Evolutionary conservation across 108 stramenopile genomes (phyloP).

Genomic region (Asterionellopsis glacialis): DNA sequence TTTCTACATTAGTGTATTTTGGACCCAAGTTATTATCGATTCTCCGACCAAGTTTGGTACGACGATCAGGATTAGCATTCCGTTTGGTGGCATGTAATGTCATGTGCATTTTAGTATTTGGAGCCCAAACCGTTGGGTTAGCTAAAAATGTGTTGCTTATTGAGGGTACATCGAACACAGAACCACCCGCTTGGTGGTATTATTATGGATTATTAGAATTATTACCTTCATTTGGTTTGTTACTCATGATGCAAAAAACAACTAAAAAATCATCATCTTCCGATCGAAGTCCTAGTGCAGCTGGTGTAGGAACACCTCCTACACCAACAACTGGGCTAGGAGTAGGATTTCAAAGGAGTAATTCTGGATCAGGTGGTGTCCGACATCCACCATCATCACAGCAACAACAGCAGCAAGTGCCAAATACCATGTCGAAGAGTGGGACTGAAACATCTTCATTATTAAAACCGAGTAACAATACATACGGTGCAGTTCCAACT

Average conservation of each 20-base stretch:
- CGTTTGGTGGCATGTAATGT: conserved; percentile 31
- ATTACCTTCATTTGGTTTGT: conserved; percentile 26
- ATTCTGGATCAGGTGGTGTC: too few species aligned
- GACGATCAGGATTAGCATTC: conserved; percentile 21
- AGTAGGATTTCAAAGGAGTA: too few species aligned
- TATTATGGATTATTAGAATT: conserved; percentile 43
- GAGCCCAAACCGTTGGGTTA: conserved; percentile 24
- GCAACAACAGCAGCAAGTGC: too few species aligned
- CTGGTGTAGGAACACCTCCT: too few species aligned
- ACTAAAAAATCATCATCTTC: too few species aligned
- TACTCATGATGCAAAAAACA: conserved; percentile 31
- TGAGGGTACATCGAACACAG: background rate
- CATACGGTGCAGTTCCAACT: too few species aligned
- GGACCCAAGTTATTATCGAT: conserved; percentile 29
- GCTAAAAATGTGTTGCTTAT: conserved; percentile 20
- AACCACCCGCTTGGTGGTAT: conserved; percentile 40
- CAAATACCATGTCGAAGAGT: too few species aligned
- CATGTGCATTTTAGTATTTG: conserved; percentile 37
- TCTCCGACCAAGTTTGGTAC: conserved; percentile 22
- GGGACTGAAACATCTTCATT: too few species aligned
- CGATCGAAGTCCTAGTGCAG: background rate
- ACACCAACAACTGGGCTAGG: too few species aligned
- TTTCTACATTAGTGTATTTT: conserved; percentile 36
- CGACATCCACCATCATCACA: too few species aligned
- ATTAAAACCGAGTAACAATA: too few species aligned